phyloP scores from a whole-genome alignment of 75 land plant genomes.

The Sequoia sempervirens region DNA sequence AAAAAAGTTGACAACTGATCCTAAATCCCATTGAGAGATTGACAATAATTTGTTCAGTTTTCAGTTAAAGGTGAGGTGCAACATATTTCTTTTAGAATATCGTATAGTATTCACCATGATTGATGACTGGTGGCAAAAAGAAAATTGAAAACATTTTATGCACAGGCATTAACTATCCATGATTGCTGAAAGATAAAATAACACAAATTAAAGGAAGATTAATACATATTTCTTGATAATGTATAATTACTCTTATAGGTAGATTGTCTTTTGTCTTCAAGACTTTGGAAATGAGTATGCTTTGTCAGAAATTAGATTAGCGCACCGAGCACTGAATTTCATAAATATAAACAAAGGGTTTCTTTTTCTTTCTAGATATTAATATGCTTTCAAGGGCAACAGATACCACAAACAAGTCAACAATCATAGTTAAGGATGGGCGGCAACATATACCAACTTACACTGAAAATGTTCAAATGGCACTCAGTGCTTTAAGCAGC shows the following conservation, averaged over 20 bases:
- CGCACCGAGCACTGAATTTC: background rate
- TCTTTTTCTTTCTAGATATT: background rate
- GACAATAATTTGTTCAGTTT: too few relatives aligned
- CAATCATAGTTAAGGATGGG: background rate
- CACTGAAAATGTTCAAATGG: background rate
- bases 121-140: background rate
- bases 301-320: background rate
- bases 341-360: background rate
- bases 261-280: background rate
- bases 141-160: background rate
- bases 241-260: background rate
- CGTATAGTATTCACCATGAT: too few relatives aligned
- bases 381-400: background rate
- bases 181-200: too few relatives aligned
- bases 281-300: background rate
- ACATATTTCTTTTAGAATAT: background rate
- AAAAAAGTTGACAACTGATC: background rate
- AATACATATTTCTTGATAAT: background rate
- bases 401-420: background rate
- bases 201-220: too few relatives aligned
- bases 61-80: too few relatives aligned
- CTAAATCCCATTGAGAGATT: background rate
- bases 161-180: background rate
- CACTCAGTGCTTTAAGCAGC: background rate
- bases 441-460: background rate